A percentile compares a stretch with the other conserved stretches of the same genome.
These are phyloP conservation scores for Candida anglica DNA, from an alignment of 805 yeast species.

Conservation along the genomic window DNA sequence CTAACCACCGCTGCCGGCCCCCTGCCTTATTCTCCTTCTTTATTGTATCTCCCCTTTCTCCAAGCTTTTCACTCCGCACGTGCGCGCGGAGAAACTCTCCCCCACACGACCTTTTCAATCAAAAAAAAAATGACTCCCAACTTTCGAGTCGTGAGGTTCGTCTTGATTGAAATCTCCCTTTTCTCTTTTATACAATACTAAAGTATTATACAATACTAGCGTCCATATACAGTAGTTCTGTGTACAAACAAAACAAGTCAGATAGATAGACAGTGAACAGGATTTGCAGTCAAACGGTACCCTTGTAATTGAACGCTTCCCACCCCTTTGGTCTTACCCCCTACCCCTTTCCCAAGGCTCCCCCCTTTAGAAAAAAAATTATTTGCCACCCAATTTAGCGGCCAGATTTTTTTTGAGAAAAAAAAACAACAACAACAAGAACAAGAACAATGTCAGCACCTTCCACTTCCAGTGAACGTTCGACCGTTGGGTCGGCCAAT, in stretches of 20 bases:
- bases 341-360: too few species aligned
- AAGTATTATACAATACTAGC: slow-evolving; percentile 5
- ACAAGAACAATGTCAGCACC: slow-evolving; percentile 32
- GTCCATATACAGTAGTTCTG: slow-evolving; percentile 6
- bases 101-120: slow-evolving; percentile 1
- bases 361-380: too few species aligned
- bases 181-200: slow-evolving; percentile 6
- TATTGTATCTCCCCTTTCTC: neutral
- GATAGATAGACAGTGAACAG: neutral
- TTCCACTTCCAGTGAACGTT: slow-evolving; percentile 28
- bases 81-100: slow-evolving; percentile 1
- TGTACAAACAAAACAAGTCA: slow-evolving; percentile 2
- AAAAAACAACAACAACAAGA: too few species aligned
- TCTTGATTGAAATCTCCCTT: too few species aligned
- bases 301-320: too few species aligned
- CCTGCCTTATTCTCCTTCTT: neutral
- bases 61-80: slow-evolving; percentile 1
- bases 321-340: too few species aligned
- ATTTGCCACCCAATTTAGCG: too few species aligned
- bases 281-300: slow-evolving; percentile 3
- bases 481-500: slow-evolving; percentile 10
- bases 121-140: neutral
- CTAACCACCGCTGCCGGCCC: neutral
- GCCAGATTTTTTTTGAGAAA: too few species aligned
- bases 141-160: too few species aligned